Conservation (phyloP, 1,284 basidiomycete species). For the Psilocybe mexicana region DNA sequence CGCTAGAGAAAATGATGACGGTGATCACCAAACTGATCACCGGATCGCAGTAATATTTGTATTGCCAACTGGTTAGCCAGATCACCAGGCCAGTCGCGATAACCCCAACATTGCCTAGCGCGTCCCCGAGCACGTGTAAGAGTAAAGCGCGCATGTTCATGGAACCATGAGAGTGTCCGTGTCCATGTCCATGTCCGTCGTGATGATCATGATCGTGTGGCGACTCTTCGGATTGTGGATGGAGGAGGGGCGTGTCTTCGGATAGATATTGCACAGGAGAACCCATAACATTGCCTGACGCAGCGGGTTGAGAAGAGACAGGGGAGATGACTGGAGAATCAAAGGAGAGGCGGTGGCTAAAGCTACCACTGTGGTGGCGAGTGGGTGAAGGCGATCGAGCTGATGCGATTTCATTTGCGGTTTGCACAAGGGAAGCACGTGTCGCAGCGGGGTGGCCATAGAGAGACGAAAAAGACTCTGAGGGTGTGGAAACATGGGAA, state of each 20-base stretch:
- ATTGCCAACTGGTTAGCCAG: slow-evolving; percentile 78
- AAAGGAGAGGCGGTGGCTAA: slow-evolving; percentile 30
- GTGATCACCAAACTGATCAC: slow-evolving; percentile 94
- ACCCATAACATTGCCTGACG: slow-evolving; percentile 17
- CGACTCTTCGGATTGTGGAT: slow-evolving; percentile 9
- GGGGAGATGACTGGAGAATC: slow-evolving; percentile 22
- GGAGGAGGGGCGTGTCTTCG: slow-evolving; percentile 45
- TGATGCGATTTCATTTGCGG: slow-evolving; percentile 79
- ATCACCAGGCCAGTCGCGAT: slow-evolving; percentile 94
- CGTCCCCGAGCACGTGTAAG: slow-evolving; percentile 95
- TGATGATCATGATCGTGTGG: slow-evolving; percentile 4
- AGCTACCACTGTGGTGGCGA: slow-evolving; percentile 29
- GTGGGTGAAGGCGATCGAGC: slow-evolving; percentile 52
- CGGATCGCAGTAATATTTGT: slow-evolving; percentile 93
- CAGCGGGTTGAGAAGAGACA: background rate
- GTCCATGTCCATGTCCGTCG: slow-evolving; percentile 22
- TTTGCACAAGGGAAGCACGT: slow-evolving; percentile 84
- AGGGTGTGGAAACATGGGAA: slow-evolving; percentile 34
- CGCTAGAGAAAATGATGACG: slow-evolving; percentile 94
- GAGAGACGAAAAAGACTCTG: slow-evolving; percentile 61
- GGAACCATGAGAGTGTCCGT: slow-evolving; percentile 70
- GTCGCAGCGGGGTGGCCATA: slow-evolving; percentile 89
- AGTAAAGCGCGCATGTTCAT: slow-evolving; percentile 99
- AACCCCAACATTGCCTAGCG: slow-evolving; percentile 96
- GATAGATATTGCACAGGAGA: slow-evolving; percentile 10